Evolutionary conservation across 2,329 filamentous ascomycete species (phyloP).

Genomic region (Colletotrichum navitas): DNA sequence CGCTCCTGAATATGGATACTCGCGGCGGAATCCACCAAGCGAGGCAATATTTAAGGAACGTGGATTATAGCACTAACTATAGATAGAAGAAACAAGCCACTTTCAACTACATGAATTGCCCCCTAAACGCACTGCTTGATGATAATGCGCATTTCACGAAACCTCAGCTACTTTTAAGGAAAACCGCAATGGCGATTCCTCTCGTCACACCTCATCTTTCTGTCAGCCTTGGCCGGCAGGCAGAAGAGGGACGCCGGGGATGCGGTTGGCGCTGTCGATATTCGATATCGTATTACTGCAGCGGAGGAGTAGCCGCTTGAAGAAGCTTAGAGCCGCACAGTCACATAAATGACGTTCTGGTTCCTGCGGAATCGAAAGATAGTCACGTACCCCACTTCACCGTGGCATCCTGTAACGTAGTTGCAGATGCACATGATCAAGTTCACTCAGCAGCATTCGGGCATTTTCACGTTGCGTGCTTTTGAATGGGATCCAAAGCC

Average conservation of each 20-base stretch:
- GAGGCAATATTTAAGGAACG: no score
- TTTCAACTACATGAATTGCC: no score
- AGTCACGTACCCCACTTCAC: background rate
- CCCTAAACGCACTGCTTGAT: no score
- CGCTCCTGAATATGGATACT: no score
- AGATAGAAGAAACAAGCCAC: no score
- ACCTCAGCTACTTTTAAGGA: background rate
- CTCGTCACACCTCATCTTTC: background rate
- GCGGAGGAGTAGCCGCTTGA: background rate
- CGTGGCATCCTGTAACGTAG: background rate
- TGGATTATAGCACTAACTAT: no score
- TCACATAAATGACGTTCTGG: background rate
- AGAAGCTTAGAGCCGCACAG: background rate
- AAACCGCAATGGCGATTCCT: no score
- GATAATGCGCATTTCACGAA: accelerated
- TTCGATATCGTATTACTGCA: background rate
- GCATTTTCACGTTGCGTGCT: background rate
- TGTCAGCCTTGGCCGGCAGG: background rate
- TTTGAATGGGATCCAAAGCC: background rate
- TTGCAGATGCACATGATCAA: no score
- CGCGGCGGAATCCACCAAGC: no score
- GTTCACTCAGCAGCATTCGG: background rate
- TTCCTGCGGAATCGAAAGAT: background rate
- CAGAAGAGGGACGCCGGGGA: background rate
- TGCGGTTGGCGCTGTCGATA: background rate